Evolutionary conservation across 1,139 yeast species (phyloP).

Genomic region (Magnusiomyces ingens): DNA sequence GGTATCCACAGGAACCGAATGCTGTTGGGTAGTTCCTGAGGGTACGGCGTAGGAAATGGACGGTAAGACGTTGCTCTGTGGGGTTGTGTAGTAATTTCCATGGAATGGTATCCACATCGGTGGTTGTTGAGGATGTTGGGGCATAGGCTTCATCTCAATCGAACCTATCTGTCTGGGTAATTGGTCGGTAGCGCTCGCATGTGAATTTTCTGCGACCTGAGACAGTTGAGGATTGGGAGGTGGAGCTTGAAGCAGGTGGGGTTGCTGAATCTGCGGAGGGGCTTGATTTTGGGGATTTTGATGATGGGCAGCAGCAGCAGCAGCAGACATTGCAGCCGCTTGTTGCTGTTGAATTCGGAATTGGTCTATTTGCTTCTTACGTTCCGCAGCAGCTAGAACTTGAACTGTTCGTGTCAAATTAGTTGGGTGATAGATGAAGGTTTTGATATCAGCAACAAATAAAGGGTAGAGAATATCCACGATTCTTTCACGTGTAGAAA

Average conservation of each 20-base stretch:
- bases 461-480: conserved; percentile 74
- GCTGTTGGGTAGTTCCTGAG: not conserved
- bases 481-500: conserved; percentile 87
- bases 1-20: not conserved
- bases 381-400: conserved; percentile 34
- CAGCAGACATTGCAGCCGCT: conserved; percentile 1
- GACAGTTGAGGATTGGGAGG: not conserved
- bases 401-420: conserved; percentile 34
- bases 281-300: conserved; percentile 13
- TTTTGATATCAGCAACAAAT: conserved; percentile 61
- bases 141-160: not conserved
- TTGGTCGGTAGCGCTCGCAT: not conserved
- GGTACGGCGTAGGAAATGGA: not conserved
- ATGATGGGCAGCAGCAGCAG: conserved; percentile 10
- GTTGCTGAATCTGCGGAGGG: conserved; percentile 12
- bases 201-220: not conserved
- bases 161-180: not conserved
- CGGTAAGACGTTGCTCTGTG: not conserved
- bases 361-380: conserved; percentile 26
- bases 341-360: conserved; percentile 20
- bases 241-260: not conserved
- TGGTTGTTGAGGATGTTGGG: conserved; percentile 8
- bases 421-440: conserved; percentile 43
- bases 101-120: conserved; percentile 10
- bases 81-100: conserved; percentile 3